Percentiles rank a stretch among this genome's conserved stretches.
phyloP scores from a whole-genome alignment of 441 rosid species.

The Corymbia calophylla region DNA sequence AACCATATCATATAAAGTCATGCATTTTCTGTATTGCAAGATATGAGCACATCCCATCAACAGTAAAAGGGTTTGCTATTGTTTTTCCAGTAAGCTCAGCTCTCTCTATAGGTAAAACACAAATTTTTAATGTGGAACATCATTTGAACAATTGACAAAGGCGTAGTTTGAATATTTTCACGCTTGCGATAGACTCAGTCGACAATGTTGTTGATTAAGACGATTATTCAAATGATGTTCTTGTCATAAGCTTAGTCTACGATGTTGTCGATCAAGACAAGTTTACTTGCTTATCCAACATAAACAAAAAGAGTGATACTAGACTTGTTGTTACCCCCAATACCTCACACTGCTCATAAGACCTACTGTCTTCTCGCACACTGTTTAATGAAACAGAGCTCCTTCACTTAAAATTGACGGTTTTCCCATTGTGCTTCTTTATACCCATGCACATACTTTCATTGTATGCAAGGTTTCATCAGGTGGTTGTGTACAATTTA shows the following conservation, averaged over 20 bases:
- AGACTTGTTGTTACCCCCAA: background rate
- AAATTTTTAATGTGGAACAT: background rate
- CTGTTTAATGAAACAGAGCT: background rate
- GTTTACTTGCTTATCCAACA: background rate
- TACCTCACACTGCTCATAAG: background rate
- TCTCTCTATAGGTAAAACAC: background rate
- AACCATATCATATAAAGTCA: too few species aligned
- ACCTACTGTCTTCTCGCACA: background rate
- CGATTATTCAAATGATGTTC: background rate
- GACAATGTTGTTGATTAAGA: background rate
- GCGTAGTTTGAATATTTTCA: background rate
- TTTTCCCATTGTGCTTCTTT: background rate
- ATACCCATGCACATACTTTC: background rate
- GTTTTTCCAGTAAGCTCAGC: background rate
- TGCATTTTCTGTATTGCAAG: too few species aligned
- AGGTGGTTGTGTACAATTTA: background rate
- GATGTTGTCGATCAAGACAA: background rate
- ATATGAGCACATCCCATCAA: too few species aligned
- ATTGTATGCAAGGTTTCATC: background rate
- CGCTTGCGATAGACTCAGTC: background rate
- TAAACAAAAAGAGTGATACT: background rate
- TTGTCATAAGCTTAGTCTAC: background rate
- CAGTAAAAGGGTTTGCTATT: background rate
- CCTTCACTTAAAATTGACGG: background rate
- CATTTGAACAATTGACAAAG: background rate